Evolutionary conservation across 306 rosid genomes (phyloP).

Genomic region (Casuarina glauca): DNA sequence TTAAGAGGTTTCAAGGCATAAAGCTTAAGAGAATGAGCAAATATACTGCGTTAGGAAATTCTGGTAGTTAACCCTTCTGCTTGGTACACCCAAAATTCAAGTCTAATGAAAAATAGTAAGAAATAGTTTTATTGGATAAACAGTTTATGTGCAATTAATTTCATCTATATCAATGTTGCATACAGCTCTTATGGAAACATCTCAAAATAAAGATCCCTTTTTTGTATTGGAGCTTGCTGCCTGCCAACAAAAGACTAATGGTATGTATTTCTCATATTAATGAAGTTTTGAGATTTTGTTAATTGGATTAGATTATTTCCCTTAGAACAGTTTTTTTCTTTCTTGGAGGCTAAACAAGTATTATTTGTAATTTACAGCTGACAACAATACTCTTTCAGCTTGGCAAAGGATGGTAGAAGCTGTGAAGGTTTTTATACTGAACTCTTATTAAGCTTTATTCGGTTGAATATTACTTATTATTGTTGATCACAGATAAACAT

Average conservation of each 20-base stretch:
- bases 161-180: constrained; percentile 26
- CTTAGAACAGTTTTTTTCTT: constrained; percentile 6
- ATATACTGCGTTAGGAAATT: not conserved
- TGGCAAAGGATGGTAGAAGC: constrained; percentile 71
- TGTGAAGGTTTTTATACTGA: constrained; percentile 59
- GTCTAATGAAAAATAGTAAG: not conserved
- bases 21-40: not conserved
- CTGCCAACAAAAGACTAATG: constrained; percentile 39
- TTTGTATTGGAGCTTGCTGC: constrained; percentile 56
- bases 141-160: not conserved
- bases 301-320: constrained; percentile 4
- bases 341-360: constrained; percentile 9
- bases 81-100: constrained; percentile 13
- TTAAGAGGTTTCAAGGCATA: not conserved
- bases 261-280: constrained; percentile 36
- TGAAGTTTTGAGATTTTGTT: constrained; percentile 11
- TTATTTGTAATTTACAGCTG: constrained; percentile 49
- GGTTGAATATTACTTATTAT: constrained; percentile 7
- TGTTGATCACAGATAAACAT: not conserved
- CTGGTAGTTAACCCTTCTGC: constrained; percentile 16
- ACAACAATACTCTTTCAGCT: constrained; percentile 42
- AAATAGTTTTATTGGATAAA: constrained; percentile 7
- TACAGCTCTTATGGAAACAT: constrained; percentile 72
- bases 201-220: constrained; percentile 65
- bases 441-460: constrained; percentile 20